These are phyloP conservation scores for Martensiomyces pterosporus DNA, from an alignment of 192 early-diverging fungal species.

Conservation along the genomic window DNA sequence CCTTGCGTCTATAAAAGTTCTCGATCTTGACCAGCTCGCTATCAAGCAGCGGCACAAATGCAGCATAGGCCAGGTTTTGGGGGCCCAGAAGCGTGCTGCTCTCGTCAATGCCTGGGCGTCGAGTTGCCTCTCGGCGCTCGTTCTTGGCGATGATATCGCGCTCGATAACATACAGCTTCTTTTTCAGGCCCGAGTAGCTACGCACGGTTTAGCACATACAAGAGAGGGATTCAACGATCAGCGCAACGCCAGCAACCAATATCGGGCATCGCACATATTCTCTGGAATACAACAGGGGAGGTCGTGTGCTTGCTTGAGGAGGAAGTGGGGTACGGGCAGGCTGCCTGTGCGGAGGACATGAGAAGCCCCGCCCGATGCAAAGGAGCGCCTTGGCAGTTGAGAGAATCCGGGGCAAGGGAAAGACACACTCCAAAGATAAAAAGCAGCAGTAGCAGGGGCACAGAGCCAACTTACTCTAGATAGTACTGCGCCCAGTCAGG, in stretches of 20 bases:
- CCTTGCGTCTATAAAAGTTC: constrained; percentile 79
- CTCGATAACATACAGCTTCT: constrained; percentile 72
- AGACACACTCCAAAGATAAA: no score
- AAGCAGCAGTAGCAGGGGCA: no score
- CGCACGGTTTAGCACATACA: background rate
- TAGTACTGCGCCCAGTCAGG: constrained; percentile 82
- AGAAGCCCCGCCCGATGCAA: no score
- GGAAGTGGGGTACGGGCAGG: no score
- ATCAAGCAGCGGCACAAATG: constrained; percentile 73
- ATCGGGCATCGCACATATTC: no score
- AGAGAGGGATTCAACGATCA: background rate
- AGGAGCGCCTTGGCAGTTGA: no score
- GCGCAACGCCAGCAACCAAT: no score
- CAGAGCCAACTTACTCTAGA: constrained; percentile 57
- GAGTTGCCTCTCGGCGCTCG: constrained; percentile 4
- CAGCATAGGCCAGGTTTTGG: constrained; percentile 34
- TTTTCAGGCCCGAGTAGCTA: constrained; percentile 70
- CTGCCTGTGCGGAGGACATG: no score
- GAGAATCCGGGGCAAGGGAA: no score
- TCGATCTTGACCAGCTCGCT: constrained; percentile 80
- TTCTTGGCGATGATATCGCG: constrained; percentile 50
- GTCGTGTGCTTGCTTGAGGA: no score
- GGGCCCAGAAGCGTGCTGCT: constrained; percentile 29
- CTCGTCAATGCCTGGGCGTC: constrained; percentile 12
- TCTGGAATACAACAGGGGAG: no score